Evolutionary conservation across 345 rosid genomes (phyloP).

Genomic region (Leavenworthia alabamica): DNA sequence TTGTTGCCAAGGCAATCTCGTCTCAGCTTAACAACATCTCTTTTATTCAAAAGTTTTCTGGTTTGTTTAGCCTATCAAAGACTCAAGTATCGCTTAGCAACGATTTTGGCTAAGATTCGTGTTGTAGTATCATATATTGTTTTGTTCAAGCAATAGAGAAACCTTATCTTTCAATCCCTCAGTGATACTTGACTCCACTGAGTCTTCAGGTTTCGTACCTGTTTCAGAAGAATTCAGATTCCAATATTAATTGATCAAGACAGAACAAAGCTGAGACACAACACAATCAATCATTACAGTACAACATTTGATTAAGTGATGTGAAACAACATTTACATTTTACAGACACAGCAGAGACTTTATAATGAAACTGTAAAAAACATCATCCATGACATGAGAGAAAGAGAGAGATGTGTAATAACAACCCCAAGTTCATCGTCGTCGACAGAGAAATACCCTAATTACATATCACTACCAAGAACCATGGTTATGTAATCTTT

Average conservation of each 20-base stretch:
- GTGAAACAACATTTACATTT: constrained; percentile 17
- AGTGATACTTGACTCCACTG: constrained; percentile 16
- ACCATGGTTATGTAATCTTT: no score
- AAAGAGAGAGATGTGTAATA: neutral
- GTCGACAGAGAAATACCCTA: constrained; percentile 13
- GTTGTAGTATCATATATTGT: no score
- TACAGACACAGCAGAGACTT: constrained; percentile 3
- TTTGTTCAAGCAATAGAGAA: no score
- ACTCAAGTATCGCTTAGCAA: no score
- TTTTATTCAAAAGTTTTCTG: no score
- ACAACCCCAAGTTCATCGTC: constrained; percentile 14
- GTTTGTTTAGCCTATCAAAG: no score
- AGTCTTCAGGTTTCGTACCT: constrained; percentile 27
- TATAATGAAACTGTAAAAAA: constrained; percentile 6
- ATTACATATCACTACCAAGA: constrained; percentile 22
- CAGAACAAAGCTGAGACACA: no score
- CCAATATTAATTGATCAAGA: no score
- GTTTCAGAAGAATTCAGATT: constrained; percentile 27
- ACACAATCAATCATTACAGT: neutral
- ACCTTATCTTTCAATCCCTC: constrained; percentile 27
- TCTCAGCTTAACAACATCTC: no score
- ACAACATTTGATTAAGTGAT: neutral
- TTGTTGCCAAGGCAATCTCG: constrained; percentile 59
- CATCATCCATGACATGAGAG: constrained; percentile 14
- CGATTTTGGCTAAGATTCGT: no score